Percentiles rank a stretch among this genome's conserved stretches.
Evolutionary conservation across 345 rosid species (phyloP).

Genomic region (Lepidium didymum): DNA sequence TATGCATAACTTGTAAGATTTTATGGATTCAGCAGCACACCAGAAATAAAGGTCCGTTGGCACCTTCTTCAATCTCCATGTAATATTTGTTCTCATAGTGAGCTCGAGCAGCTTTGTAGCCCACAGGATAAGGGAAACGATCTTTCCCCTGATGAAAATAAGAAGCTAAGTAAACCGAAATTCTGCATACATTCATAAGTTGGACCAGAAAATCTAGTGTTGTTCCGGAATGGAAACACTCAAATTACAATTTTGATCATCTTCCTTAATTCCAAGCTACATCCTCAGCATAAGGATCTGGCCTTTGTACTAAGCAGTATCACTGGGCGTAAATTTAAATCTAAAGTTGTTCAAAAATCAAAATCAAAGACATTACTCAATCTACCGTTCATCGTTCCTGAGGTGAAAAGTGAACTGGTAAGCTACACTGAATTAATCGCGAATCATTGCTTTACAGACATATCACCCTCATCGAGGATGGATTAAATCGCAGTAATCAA

Average conservation of each 20-base stretch:
- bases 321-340: background rate
- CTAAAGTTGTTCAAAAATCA: background rate
- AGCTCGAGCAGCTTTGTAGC: slow-evolving; percentile 65
- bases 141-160: slow-evolving; percentile 60
- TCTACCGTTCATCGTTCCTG: background rate
- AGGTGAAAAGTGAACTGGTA: background rate
- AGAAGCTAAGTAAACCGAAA: background rate
- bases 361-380: slow-evolving; percentile 2
- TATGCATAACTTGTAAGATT: background rate
- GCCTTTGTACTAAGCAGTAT: background rate
- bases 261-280: background rate
- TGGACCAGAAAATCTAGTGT: background rate
- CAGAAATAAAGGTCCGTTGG: slow-evolving; percentile 77
- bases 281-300: background rate
- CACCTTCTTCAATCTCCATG: slow-evolving; percentile 70
- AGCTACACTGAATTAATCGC: background rate
- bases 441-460: background rate
- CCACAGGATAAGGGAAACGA: slow-evolving; percentile 90
- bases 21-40: slow-evolving; percentile 27
- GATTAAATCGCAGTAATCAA: background rate
- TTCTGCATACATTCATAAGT: background rate
- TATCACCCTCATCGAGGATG: background rate
- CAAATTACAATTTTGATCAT: background rate
- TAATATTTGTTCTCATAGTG: slow-evolving; percentile 47
- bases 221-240: background rate